phyloP scores from a whole-genome alignment of 768 basidiomycete genomes.

The Amyloporia xantha region DNA sequence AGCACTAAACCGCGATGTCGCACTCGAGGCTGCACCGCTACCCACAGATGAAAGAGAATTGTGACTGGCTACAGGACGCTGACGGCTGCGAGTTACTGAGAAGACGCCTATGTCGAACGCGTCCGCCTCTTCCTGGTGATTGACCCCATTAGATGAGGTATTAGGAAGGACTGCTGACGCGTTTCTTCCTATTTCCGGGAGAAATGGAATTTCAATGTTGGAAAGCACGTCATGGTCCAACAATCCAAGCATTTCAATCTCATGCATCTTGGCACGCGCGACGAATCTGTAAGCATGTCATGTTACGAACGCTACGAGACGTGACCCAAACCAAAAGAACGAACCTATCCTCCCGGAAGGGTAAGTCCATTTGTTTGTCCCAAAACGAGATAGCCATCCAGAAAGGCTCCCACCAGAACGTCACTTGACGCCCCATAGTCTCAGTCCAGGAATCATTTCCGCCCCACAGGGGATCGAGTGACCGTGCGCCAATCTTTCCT shows the following conservation, averaged over 20 bases:
- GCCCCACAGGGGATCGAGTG: constrained; percentile 71
- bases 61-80: constrained; percentile 25
- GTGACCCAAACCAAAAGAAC: too few species aligned
- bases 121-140: constrained; percentile 51
- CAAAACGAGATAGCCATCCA: constrained; percentile 80
- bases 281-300: constrained; percentile 60
- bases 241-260: constrained; percentile 91
- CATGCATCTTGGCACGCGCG: constrained; percentile 93
- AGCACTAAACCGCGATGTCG: constrained; percentile 31
- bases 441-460: constrained; percentile 44
- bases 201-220: constrained; percentile 80
- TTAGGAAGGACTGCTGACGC: constrained; percentile 10
- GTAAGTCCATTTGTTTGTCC: constrained; percentile 83
- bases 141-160: constrained; percentile 5
- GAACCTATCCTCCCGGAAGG: constrained; percentile 73
- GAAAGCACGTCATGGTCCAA: constrained; percentile 88
- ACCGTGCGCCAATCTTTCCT: constrained; percentile 38
- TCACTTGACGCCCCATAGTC: constrained; percentile 35
- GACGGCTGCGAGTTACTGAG: constrained; percentile 31
- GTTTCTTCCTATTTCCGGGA: constrained; percentile 39
- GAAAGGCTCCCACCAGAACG: constrained; percentile 89
- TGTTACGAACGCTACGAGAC: neutral
- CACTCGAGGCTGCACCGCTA: constrained; percentile 29
- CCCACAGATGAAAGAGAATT: constrained; percentile 36
- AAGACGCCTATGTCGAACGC: constrained; percentile 72